phyloP scores from a whole-genome alignment of 345 rosid genomes.

The Durio zibethinus region DNA sequence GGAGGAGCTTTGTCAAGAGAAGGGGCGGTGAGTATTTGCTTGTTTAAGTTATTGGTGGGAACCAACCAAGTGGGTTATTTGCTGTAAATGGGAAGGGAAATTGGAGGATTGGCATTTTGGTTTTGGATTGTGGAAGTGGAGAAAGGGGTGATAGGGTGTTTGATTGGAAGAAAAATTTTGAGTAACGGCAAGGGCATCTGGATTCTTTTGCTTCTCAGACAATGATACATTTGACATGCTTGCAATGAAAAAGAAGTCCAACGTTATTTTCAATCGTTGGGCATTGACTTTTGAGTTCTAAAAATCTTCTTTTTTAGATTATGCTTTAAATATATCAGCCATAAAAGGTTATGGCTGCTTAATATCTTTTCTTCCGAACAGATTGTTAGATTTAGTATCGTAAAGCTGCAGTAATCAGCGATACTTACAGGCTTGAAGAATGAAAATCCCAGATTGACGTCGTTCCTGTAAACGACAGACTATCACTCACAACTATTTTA shows the following conservation, averaged over 20 bases:
- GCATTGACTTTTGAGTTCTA: no score
- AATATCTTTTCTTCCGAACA: no score
- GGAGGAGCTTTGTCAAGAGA: background rate
- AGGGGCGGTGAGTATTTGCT: background rate
- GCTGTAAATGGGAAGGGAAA: conserved; percentile 6
- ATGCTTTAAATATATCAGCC: no score
- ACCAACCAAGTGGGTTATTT: conserved; percentile 18
- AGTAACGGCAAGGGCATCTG: background rate
- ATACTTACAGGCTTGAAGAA: no score
- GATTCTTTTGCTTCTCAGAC: background rate
- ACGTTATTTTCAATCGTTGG: no score
- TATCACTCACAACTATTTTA: no score
- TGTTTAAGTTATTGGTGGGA: conserved; percentile 16
- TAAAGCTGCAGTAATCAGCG: no score
- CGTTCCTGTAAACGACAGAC: no score
- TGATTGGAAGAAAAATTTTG: conserved; percentile 16
- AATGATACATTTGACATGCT: conserved; percentile 10
- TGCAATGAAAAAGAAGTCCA: background rate
- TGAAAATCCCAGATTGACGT: no score
- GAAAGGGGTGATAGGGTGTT: conserved; percentile 12
- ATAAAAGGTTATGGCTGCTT: no score
- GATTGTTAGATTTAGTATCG: no score
- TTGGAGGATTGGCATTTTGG: conserved; percentile 20
- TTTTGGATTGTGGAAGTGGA: conserved; percentile 17
- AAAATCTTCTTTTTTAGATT: no score